Conservation (phyloP, 2,329 filamentous ascomycete species). For the Lojkania enalia region DNA sequence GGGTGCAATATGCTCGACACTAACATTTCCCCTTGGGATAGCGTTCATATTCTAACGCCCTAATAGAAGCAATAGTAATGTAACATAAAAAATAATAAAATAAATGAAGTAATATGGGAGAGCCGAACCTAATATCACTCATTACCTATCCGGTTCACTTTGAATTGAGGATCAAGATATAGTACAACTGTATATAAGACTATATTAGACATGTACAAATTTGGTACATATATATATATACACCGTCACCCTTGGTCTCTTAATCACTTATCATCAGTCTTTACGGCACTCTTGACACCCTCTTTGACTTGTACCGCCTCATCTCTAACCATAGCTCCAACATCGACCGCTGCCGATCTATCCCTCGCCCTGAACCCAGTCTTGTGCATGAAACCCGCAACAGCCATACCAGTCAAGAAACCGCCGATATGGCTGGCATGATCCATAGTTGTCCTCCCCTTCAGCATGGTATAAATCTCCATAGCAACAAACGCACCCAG, state of each 20-base stretch:
- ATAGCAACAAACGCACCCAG: conserved; percentile 28
- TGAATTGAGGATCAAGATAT: too few relatives aligned
- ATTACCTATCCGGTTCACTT: too few relatives aligned
- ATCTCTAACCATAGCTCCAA: conserved; percentile 27
- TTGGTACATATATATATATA: conserved; percentile 14
- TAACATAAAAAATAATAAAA: too few relatives aligned
- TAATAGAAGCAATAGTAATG: too few relatives aligned
- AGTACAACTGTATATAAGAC: too few relatives aligned
- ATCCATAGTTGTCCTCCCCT: conserved; percentile 25
- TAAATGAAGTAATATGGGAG: too few relatives aligned
- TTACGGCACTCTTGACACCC: conserved; percentile 35
- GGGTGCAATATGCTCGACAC: too few relatives aligned
- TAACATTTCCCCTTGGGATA: too few relatives aligned
- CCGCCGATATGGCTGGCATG: conserved; percentile 45
- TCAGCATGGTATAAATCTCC: conserved; percentile 27
- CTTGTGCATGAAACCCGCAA: conserved; percentile 32
- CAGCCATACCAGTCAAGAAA: conserved; percentile 27
- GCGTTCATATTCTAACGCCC: too few relatives aligned
- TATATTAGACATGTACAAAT: too few relatives aligned
- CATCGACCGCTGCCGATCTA: conserved; percentile 27
- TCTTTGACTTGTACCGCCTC: conserved; percentile 39
- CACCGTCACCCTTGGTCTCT: neutral
- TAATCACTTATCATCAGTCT: conserved; percentile 33
- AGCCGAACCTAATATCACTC: too few relatives aligned
- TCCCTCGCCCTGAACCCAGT: conserved; percentile 23